Evolutionary conservation across 306 rosid genomes (phyloP).

Genomic region (Macrotyloma uniflorum): DNA sequence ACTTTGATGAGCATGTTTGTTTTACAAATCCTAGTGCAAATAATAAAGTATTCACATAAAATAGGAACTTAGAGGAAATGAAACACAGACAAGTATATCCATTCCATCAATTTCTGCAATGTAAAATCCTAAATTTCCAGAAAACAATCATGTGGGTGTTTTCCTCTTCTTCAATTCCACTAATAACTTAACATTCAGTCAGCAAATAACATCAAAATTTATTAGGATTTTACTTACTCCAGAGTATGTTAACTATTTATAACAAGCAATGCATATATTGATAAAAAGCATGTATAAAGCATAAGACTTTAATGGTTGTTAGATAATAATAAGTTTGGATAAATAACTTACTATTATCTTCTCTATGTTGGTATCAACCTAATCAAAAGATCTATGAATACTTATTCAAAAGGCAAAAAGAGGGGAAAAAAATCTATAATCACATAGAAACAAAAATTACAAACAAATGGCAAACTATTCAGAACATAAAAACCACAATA

Average conservation of each 20-base stretch:
- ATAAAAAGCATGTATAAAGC: background rate
- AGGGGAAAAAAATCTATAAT: background rate
- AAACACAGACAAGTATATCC: background rate
- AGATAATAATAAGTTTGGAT: background rate
- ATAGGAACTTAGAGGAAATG: background rate
- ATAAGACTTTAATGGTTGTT: background rate
- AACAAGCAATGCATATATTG: background rate
- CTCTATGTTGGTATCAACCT: background rate
- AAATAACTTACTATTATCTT: background rate
- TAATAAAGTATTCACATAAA: background rate
- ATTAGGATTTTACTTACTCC: background rate
- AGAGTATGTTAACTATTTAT: background rate
- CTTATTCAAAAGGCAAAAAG: background rate
- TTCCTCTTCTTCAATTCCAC: background rate
- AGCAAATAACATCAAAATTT: background rate
- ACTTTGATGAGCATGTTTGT: background rate
- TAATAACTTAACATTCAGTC: background rate
- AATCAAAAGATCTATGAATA: background rate
- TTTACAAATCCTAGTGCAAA: background rate
- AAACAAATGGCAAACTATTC: background rate
- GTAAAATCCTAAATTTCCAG: background rate
- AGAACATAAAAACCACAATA: constrained; percentile 27
- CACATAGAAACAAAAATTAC: background rate
- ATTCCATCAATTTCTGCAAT: background rate
- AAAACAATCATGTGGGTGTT: background rate